Conservation (phyloP, 2,329 filamentous ascomycete genomes). For the Bisporella sp. region DNA sequence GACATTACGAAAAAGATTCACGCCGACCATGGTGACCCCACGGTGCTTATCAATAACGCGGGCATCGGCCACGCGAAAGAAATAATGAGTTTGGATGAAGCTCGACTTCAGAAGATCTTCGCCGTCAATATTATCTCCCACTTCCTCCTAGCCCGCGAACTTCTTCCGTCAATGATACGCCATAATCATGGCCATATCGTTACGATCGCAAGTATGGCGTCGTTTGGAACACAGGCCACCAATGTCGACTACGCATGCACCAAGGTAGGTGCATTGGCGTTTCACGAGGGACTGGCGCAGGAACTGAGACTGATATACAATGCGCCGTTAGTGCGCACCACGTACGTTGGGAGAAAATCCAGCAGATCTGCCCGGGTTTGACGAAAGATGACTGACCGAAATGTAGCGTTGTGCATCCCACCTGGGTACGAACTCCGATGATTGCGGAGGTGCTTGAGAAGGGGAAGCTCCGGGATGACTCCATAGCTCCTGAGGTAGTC, state of each 20-base stretch:
- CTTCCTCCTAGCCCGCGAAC: conserved; percentile 42
- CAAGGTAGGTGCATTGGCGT: conserved; percentile 44
- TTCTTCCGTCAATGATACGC: conserved; percentile 43
- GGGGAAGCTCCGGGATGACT: conserved; percentile 1
- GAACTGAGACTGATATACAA: conserved; percentile 31
- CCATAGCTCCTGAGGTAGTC: conserved; percentile 8
- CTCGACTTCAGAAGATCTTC: conserved; percentile 39
- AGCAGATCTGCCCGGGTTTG: not conserved
- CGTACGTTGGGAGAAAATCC: conserved; percentile 12
- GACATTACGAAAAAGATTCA: conserved; percentile 36
- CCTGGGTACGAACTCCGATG: conserved; percentile 7
- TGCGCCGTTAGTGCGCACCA: conserved; percentile 32
- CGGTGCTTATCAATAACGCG: conserved; percentile 32
- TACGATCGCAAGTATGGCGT: conserved; percentile 46
- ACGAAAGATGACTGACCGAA: no score
- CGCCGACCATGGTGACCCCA: conserved; percentile 28
- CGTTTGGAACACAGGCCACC: conserved; percentile 38
- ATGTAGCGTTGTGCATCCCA: conserved; percentile 6
- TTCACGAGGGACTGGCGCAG: conserved; percentile 42
- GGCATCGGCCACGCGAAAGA: conserved; percentile 37
- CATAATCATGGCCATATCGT: conserved; percentile 45
- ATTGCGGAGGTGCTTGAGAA: not conserved
- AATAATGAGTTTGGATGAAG: conserved; percentile 38
- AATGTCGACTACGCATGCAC: conserved; percentile 45
- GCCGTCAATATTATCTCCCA: conserved; percentile 45